Percentiles rank a stretch among this genome's conserved stretches.
These are phyloP conservation scores for Solanum hybrid DNA, from an alignment of 305 asterid species.

Conservation along the genomic window DNA sequence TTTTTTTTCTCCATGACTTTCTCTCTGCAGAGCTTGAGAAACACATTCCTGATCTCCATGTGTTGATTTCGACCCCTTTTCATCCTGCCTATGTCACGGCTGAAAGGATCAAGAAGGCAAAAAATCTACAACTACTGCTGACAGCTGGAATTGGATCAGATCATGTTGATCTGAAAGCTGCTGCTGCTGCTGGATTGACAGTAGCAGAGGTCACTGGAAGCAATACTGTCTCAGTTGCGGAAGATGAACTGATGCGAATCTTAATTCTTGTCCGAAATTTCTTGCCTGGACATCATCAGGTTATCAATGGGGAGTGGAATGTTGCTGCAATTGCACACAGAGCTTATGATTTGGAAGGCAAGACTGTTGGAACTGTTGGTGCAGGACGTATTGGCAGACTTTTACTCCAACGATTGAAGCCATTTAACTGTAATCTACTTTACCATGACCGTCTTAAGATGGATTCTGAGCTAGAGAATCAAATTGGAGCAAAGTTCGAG, in stretches of 20 bases:
- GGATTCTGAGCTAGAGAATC: conserved; percentile 61
- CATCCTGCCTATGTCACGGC: conserved; percentile 96
- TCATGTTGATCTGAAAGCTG: conserved; percentile 87
- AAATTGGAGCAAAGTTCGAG: conserved; percentile 73
- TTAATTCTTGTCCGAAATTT: conserved; percentile 88
- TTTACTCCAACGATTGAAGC: conserved; percentile 81
- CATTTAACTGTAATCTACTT: conserved; percentile 76
- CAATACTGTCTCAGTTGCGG: conserved; percentile 88
- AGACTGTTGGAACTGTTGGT: conserved; percentile 96
- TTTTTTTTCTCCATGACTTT: neutral
- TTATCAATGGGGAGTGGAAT: conserved; percentile 78
- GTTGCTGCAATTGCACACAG: conserved; percentile 82
- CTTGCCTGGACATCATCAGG: conserved; percentile 82
- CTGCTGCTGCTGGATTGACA: conserved; percentile 88
- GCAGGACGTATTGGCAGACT: conserved; percentile 88
- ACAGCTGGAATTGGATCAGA: conserved; percentile 98
- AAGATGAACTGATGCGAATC: conserved; percentile 94
- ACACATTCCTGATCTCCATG: conserved; percentile 86
- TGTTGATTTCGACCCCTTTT: conserved; percentile 86
- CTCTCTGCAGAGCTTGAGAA: conserved; percentile 77
- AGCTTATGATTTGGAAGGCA: conserved; percentile 93
- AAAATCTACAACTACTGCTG: conserved; percentile 71
- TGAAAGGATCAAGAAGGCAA: conserved; percentile 86
- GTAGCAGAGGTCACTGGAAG: conserved; percentile 99
- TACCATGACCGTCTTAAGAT: conserved; percentile 87